These are phyloP conservation scores for Stephania japonica DNA, from an alignment of 164 flowering plant genomes.

Conservation along the genomic window DNA sequence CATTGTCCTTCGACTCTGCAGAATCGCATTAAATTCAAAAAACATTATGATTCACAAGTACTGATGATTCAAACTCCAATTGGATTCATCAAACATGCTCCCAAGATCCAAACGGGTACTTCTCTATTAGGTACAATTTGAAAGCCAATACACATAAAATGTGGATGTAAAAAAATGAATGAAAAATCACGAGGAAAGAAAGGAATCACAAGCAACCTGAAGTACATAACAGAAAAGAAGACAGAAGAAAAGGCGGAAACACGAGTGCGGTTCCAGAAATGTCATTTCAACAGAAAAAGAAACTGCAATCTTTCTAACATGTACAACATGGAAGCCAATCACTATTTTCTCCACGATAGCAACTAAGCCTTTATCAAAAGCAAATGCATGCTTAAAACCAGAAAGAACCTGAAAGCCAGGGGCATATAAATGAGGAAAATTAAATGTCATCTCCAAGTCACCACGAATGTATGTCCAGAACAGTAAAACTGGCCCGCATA, in stretches of 20 bases:
- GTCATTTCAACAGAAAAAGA: background rate
- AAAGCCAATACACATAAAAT: background rate
- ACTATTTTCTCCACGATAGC: background rate
- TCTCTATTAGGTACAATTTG: too few species aligned
- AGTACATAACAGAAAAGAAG: background rate
- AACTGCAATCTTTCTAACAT: background rate
- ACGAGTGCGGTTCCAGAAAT: background rate
- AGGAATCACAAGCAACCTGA: too few species aligned
- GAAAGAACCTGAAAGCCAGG: slow-evolving; percentile 80
- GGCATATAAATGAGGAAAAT: slow-evolving; percentile 62
- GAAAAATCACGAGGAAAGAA: too few species aligned
- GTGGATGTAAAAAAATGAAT: background rate
- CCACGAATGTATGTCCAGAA: slow-evolving; percentile 82
- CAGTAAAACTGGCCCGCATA: slow-evolving; percentile 80
- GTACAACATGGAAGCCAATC: background rate
- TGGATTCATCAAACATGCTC: too few species aligned
- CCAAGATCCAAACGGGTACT: too few species aligned
- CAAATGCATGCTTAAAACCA: slow-evolving; percentile 5
- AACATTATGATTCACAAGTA: too few species aligned
- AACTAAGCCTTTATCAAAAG: background rate
- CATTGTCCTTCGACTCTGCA: too few species aligned
- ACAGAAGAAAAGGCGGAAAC: background rate
- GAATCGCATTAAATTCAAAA: too few species aligned
- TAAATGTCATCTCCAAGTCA: slow-evolving; percentile 54
- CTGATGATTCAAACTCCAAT: too few species aligned